Base-by-base conservation (phyloP, 78 protist genomes). In the Dictyostelium brefeldianum region DNA sequence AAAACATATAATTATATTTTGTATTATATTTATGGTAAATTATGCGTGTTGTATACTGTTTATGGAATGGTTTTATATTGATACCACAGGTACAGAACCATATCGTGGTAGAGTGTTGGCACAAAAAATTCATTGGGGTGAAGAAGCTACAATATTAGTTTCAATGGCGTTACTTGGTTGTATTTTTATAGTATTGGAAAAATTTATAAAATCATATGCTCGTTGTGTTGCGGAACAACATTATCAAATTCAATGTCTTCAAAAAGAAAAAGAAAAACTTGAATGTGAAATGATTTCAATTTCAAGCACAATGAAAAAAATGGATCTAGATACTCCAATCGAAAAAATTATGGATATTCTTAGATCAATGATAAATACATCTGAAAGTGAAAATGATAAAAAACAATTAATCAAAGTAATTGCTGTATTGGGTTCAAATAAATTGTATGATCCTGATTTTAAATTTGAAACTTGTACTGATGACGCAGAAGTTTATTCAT, bases 311-410 rank as follows among this genome's bases (percentile, higher is more conserved):
- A 8, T 36, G 47, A 70, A 73, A 43, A 78, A 62, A 36, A 22
- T 84, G 27, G 91, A 84, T 54, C 46, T 84, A 48, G 91, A 54
- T 54, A 70, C 81, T 25, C 91, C 91, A 48, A 48, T 84, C 22
- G 80, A 84, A 29, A 84, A 70, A 62, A 48, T 73, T 41, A 84
- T 84, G 78, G 47, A 46, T 36, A 78, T 84, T 14, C 47, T 84
- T 6, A 65, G 81, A 51, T 36, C 22, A 25, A 31, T 84, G 70
- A 41, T 78, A 9, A 84, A 84, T 41, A 46, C 31, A 5, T 27
- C 53, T 27, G 81, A 51, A 31, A 41, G 54, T 53, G 69, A 47
- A 78, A 48, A 36, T 18, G 50, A 31, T 31, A 84, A 70, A 54
- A 47, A 50, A 47, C 91, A 84, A 62, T 51, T 84, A 46, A n/a